Percentiles rank a stretch among this genome's conserved stretches.
These are phyloP conservation scores for Saksenaea oblongispora DNA, from an alignment of 371 early-diverging fungal species.

Conservation along the genomic window DNA sequence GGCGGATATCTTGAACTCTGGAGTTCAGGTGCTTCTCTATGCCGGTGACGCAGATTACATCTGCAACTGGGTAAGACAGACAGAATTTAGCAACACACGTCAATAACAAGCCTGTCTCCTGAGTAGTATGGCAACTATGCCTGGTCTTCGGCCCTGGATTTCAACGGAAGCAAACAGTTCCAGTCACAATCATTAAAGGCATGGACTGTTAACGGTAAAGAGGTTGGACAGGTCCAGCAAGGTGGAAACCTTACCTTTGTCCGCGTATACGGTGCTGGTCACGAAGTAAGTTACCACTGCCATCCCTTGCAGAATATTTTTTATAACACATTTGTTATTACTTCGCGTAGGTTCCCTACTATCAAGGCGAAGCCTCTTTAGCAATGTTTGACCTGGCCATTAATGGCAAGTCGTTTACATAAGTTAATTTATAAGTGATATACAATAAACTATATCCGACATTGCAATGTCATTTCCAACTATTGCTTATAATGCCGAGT, in stretches of 20 bases:
- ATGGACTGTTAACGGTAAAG: conserved; percentile 14
- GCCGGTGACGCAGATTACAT: conserved; percentile 82
- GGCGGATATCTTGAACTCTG: conserved; percentile 64
- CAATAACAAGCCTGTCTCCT: not conserved
- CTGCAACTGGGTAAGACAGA: conserved; percentile 67
- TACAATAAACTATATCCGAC: not conserved
- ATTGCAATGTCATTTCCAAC: too few species aligned
- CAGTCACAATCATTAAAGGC: conserved; percentile 26
- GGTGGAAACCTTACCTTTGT: conserved; percentile 75
- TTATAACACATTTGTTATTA: not conserved
- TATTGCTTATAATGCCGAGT: too few species aligned
- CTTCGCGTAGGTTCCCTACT: conserved; percentile 57
- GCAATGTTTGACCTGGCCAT: conserved; percentile 41
- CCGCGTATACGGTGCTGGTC: conserved; percentile 83
- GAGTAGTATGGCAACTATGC: conserved; percentile 83
- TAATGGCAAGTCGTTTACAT: not conserved
- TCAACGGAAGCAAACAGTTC: conserved; percentile 68
- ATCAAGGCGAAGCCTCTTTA: conserved; percentile 53
- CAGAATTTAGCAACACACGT: not conserved
- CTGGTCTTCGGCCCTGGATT: conserved; percentile 74
- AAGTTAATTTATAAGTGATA: not conserved
- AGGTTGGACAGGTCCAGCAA: conserved; percentile 73
- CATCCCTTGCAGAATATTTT: not conserved
- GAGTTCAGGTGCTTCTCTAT: conserved; percentile 81
- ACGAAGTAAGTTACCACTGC: conserved; percentile 57